Evolutionary conservation across 2,329 filamentous ascomycete genomes (phyloP).

Genomic region (Trichoderma koningii): DNA sequence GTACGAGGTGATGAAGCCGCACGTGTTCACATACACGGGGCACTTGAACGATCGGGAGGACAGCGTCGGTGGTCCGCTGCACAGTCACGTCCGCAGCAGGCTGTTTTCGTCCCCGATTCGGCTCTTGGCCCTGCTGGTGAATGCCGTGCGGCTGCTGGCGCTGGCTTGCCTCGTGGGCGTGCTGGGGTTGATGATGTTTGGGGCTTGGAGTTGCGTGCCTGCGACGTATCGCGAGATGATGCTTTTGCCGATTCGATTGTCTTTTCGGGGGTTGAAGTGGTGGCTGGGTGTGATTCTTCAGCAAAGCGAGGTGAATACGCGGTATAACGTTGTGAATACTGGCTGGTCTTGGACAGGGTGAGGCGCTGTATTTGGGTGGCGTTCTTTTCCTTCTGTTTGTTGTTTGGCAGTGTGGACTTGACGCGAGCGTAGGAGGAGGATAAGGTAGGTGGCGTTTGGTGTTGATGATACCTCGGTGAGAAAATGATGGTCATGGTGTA

Average conservation of each 20-base stretch:
- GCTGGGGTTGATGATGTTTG: background rate
- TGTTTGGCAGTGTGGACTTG: background rate
- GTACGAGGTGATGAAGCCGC: slow-evolving; percentile 34
- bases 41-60: slow-evolving; percentile 32
- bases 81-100: background rate
- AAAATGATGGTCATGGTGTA: too few relatives aligned
- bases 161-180: background rate
- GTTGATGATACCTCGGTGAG: too few relatives aligned
- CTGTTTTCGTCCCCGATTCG: background rate
- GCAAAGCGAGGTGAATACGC: background rate
- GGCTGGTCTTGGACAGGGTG: background rate
- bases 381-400: background rate
- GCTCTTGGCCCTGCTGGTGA: background rate
- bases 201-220: background rate
- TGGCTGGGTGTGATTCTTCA: slow-evolving; percentile 5
- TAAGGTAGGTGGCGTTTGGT: too few relatives aligned
- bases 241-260: background rate
- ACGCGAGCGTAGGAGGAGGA: background rate
- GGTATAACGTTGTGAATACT: background rate
- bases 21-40: slow-evolving; percentile 39
- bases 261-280: background rate
- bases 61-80: background rate
- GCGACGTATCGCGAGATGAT: background rate
- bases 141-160: background rate
- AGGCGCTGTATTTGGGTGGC: background rate